These are phyloP conservation scores for Penicillium soppii DNA, from an alignment of 495 filamentous ascomycete species.

Conservation along the genomic window DNA sequence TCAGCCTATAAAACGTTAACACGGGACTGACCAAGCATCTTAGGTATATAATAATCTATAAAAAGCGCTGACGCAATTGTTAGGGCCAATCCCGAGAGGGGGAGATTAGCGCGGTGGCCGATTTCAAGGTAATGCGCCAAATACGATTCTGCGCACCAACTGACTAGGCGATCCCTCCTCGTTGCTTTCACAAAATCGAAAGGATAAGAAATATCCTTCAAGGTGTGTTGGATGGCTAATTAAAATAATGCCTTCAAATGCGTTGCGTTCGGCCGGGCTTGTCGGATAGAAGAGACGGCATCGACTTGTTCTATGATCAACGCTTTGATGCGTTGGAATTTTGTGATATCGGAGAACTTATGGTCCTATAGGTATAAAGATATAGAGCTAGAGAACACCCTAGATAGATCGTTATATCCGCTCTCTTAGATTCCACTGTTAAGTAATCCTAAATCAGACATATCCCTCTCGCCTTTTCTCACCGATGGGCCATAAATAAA, in stretches of 20 bases:
- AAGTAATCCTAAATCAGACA: neutral
- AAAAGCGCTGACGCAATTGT: conserved; percentile 31
- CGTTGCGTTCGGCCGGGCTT: conserved; percentile 1
- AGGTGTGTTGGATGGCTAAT: conserved; percentile 6
- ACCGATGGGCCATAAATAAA: conserved; percentile 6
- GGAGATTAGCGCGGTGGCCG: conserved; percentile 4
- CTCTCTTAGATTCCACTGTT: conserved; percentile 3
- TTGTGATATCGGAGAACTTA: neutral
- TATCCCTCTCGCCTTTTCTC: neutral
- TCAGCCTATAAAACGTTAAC: neutral
- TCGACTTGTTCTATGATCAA: neutral
- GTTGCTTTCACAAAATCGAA: conserved; percentile 21
- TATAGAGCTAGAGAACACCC: conserved; percentile 1
- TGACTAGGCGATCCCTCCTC: conserved; percentile 8
- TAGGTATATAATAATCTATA: conserved; percentile 30
- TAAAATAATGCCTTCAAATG: conserved; percentile 13
- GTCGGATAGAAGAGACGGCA: neutral
- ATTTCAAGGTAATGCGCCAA: conserved; percentile 16
- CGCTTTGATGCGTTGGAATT: neutral
- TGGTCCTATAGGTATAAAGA: neutral
- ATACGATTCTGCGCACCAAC: neutral
- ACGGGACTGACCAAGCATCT: conserved; percentile 24
- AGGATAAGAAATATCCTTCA: neutral
- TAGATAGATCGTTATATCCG: conserved; percentile 1
- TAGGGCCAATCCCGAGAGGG: conserved; percentile 10